Evolutionary conservation across 495 filamentous ascomycete genomes (phyloP), one percentile per base, ranked within the genome.

Genomic region (Geoglossum glabrum): DNA sequence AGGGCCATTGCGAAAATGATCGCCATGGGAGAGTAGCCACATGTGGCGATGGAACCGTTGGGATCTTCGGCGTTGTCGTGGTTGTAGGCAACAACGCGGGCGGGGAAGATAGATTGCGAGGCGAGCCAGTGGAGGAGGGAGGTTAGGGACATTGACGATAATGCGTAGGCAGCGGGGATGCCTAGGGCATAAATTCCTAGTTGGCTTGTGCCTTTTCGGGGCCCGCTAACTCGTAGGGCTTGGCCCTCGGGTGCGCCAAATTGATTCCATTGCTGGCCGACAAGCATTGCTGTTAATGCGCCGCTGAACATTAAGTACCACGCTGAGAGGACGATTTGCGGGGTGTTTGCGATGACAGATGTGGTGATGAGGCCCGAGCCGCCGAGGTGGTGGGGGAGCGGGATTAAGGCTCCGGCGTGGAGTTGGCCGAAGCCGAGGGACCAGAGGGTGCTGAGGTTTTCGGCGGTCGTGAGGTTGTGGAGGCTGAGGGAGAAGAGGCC

Each of bases 171-270:
- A 28, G 70, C 76, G 0, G 75, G 76, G 1, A 79, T 65, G 36
- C 69, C 66, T 0, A 78, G 69, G 55, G 67, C 72, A 60, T 75
- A 74, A 9, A 71, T 73, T 3, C 63, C 60, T 31, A 66, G 61
- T 55, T 77, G 72, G 3, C 58, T 57, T 0, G 67, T 67, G 40
- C 40, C 40, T 46, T 63, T 59, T n/a, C n/a, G n/a, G 0, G 76
- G 73, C 13, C 63, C 61, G 0, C 74, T 75, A 4, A 80, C 74
- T 10, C 79, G 68, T 1, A 80, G 66, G 0, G 64, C 55, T 36
- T 68, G 72, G 3, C 36, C 15, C 13, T 19, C n/a, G 7, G 28
- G 26, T 10, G 49, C 46, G 1, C 65, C 69, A 40, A 65, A 73
- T 2, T 54, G 50, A 40, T 54, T 62, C 62, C 66, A 73, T 59